These are phyloP conservation scores for Saturnispora silvae DNA, from an alignment of 805 yeast species.

Conservation along the genomic window DNA sequence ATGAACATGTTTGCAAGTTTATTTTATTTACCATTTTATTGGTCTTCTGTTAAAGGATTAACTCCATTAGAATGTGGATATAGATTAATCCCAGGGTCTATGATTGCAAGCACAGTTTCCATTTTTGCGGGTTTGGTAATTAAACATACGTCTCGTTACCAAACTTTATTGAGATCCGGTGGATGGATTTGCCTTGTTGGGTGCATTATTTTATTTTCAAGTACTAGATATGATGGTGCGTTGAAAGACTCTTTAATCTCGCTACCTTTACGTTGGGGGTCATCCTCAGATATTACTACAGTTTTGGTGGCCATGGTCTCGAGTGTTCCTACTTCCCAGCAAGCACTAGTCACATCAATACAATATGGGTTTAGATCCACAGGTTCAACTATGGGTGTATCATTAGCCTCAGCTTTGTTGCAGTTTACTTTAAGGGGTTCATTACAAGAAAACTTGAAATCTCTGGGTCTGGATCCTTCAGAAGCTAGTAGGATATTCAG, in stretches of 20 bases:
- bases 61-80: slow-evolving; percentile 27
- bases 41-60: slow-evolving; percentile 22
- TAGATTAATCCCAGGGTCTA: slow-evolving; percentile 44
- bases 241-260: slow-evolving; percentile 34
- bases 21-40: slow-evolving; percentile 64
- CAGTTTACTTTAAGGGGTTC: slow-evolving; percentile 20
- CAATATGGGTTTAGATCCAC: slow-evolving; percentile 62
- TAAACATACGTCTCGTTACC: slow-evolving; percentile 58
- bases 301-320: slow-evolving; percentile 68
- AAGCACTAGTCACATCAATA: slow-evolving; percentile 81
- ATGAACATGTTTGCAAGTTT: slow-evolving; percentile 56
- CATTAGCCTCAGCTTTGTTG: slow-evolving; percentile 38
- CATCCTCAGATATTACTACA: slow-evolving; percentile 58
- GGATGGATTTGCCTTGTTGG: slow-evolving; percentile 41
- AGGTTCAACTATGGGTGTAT: slow-evolving; percentile 45
- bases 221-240: slow-evolving; percentile 13
- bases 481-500: slow-evolving; percentile 10
- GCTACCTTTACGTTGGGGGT: slow-evolving; percentile 51
- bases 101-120: slow-evolving; percentile 61
- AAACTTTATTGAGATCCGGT: slow-evolving; percentile 29
- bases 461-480: slow-evolving; percentile 7
- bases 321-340: slow-evolving; percentile 55
- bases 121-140: slow-evolving; percentile 56
- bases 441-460: slow-evolving; percentile 11
- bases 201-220: slow-evolving; percentile 24